Evolutionary conservation across 2,329 filamentous ascomycete genomes (phyloP).

Genomic region (Alternaria tenuissima): DNA sequence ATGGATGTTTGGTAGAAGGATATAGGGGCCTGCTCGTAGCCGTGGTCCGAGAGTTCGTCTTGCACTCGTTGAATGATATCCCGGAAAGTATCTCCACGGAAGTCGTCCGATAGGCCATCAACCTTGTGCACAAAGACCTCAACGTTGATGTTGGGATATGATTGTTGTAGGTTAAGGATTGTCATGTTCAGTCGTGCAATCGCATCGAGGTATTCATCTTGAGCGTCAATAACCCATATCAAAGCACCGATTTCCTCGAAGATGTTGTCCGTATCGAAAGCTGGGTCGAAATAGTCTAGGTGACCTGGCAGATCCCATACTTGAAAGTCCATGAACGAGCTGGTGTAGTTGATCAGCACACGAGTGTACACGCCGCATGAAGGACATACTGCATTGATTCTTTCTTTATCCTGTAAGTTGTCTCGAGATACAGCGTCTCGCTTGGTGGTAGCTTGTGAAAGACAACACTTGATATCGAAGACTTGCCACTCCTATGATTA

Average conservation of each 20-base stretch:
- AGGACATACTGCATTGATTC: constrained; percentile 86
- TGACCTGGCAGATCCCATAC: constrained; percentile 98
- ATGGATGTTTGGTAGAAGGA: constrained; percentile 97
- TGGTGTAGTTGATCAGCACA: constrained; percentile 49
- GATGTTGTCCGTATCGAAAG: constrained; percentile 90
- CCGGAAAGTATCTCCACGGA: constrained; percentile 92
- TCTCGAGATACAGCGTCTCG: constrained; percentile 95
- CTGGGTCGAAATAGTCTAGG: constrained; percentile 88
- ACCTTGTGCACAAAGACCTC: constrained; percentile 99
- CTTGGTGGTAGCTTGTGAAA: constrained; percentile 97
- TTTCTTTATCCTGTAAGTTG: constrained; percentile 92
- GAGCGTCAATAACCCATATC: constrained; percentile 98
- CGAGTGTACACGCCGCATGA: not conserved
- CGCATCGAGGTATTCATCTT: constrained; percentile 96
- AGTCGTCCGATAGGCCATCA: constrained; percentile 96
- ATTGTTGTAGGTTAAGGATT: constrained; percentile 86
- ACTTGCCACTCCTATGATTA: constrained; percentile 86
- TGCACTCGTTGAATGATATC: constrained; percentile 97
- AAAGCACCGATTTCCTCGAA: constrained; percentile 94
- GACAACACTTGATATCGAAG: constrained; percentile 98
- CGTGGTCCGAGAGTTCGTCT: constrained; percentile 92
- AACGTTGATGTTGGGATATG: constrained; percentile 92
- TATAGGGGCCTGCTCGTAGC: constrained; percentile 91
- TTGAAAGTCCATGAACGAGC: constrained; percentile 99
- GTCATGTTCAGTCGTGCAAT: constrained; percentile 86